Conservation (phyloP, 1,284 basidiomycete species). For the Sporisorium sorghi region DNA sequence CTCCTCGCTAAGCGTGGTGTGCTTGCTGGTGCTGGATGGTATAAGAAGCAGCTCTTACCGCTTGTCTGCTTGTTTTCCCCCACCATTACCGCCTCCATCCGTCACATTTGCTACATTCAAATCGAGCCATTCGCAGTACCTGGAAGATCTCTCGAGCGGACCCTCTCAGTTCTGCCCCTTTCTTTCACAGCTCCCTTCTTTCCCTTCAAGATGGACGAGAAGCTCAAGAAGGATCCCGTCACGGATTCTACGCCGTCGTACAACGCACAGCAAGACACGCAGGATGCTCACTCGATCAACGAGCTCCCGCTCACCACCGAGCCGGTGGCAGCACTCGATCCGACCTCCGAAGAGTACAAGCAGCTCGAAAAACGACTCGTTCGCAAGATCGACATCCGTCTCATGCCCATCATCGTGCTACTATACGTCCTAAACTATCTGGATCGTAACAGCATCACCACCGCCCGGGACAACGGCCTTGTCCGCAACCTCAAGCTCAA, state of each 20-base stretch:
- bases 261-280: slow-evolving; percentile 13
- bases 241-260: background rate
- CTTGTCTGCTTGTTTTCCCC: too few species aligned
- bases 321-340: slow-evolving; percentile 22
- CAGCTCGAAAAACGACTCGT: slow-evolving; percentile 40
- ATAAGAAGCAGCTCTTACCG: background rate
- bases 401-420: slow-evolving; percentile 34
- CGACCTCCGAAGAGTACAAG: slow-evolving; percentile 39
- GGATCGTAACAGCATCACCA: slow-evolving; percentile 28
- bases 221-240: slow-evolving; percentile 8
- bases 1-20: too few species aligned
- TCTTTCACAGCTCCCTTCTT: background rate
- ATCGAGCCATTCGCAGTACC: too few species aligned
- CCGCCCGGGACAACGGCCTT: slow-evolving; percentile 49
- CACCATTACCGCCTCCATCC: too few species aligned
- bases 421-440: slow-evolving; percentile 40
- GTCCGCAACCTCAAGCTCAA: slow-evolving; percentile 62
- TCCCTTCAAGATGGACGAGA: slow-evolving; percentile 17
- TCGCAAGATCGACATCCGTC: slow-evolving; percentile 47
- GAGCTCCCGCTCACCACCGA: background rate
- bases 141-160: too few species aligned
- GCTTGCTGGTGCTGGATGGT: too few species aligned
- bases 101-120: too few species aligned
- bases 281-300: slow-evolving; percentile 28
- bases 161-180: background rate